phyloP scores from a whole-genome alignment of 768 basidiomycete species.

The Pholiota molesta region DNA sequence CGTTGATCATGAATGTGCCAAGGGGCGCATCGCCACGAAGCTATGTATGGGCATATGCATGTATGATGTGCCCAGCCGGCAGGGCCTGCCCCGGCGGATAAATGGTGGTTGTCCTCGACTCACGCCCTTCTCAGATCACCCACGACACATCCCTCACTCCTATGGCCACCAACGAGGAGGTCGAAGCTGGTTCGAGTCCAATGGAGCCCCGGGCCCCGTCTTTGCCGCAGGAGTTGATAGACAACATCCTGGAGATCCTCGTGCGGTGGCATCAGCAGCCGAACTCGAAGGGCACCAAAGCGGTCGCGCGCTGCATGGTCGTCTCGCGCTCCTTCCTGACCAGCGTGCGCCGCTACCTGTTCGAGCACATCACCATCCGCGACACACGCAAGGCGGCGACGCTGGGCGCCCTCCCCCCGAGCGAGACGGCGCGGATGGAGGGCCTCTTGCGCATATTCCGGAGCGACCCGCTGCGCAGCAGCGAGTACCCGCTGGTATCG shows the following conservation, averaged over 20 bases:
- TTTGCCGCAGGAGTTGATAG: constrained; percentile 8
- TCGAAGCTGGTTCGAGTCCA: background rate
- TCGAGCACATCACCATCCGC: constrained; percentile 9
- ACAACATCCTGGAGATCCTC: constrained; percentile 4
- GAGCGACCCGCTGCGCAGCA: constrained; percentile 1
- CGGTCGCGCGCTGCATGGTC: constrained; percentile 7
- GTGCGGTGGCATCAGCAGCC: constrained; percentile 3
- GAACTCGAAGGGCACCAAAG: background rate
- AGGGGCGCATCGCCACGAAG: too few relatives aligned
- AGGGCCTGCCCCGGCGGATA: too few relatives aligned
- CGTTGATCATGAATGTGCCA: background rate
- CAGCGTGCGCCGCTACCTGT: constrained; percentile 9
- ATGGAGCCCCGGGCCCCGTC: background rate
- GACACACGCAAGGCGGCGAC: constrained; percentile 7
- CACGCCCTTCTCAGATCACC: constrained; percentile 1
- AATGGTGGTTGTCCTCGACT: constrained; percentile 3
- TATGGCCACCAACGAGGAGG: background rate
- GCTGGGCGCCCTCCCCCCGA: background rate
- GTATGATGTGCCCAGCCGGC: too few relatives aligned
- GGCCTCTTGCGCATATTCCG: constrained; percentile 8
- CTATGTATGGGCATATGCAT: too few relatives aligned
- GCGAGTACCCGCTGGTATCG: constrained; percentile 5
- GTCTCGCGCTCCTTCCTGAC: constrained; percentile 9
- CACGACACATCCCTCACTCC: background rate
- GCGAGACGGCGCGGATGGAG: constrained; percentile 12